Base-by-base conservation (phyloP, 2,329 filamentous ascomycete genomes). In the Botrytis tulipae region DNA sequence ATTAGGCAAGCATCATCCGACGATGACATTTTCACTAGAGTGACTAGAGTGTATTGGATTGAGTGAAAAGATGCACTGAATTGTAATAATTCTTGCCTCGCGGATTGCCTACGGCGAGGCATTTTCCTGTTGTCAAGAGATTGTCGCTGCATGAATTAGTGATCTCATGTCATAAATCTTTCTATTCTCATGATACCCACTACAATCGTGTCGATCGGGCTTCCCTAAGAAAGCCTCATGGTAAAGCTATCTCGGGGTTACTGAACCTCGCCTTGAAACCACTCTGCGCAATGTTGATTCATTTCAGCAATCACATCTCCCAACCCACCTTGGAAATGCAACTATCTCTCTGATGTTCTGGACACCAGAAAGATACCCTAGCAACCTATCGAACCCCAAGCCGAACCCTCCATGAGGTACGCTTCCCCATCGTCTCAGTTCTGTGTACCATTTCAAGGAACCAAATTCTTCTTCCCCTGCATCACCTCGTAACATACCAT, bases 371-470 rank as follows among this genome's bases (percentile, higher is more conserved):
- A 93, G 82, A 82, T 92, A 93, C 72, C 87, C 87, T 76, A 93
- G 77, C 71, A 93, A 84, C 67, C 91, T 85, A 82, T 93, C 91
- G 79, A 93, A 92, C 1, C 91, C 91, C 60, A 93, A 80, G 4
- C 91, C 91, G 81, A 92, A 93, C 0, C 91, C 91, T 48, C 91
- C 91, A 79, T 93, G 91, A 60, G 90, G 90, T 54, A 91, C 89
- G 78, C 88, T 91, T 44, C 91, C 91, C 84, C 90, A 93, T 72
- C 87, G 86, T 76, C 91, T 86, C 71, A 93, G 83, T 78, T 93
- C 91, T 48, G 89, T 82, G 80, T 93, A 93, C 91, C 91, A 93
- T 76, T 89, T 86, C 68, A 93, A 80, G 74, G 83, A 82, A n/a
- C 84, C 84, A 35, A 82, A 75, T 80, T 79, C 84, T 83, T 80